phyloP scores from a whole-genome alignment of 2,329 filamentous ascomycete genomes.

The Akanthomyces lecanii region DNA sequence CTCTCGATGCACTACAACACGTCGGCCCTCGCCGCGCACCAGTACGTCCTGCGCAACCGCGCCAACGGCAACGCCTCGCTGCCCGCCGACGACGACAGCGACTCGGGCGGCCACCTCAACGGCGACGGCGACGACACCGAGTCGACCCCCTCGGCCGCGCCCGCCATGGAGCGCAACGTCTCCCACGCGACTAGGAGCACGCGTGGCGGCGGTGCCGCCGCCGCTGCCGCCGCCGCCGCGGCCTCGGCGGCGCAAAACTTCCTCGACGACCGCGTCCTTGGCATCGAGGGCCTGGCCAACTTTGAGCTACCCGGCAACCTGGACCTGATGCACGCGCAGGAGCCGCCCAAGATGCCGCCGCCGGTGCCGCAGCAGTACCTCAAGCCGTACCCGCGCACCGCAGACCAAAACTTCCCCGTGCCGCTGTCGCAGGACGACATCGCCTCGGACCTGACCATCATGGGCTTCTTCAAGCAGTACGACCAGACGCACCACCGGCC shows the following conservation, averaged over 20 bases:
- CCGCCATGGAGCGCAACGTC: constrained; percentile 58
- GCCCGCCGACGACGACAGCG: constrained; percentile 50
- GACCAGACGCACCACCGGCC: constrained; percentile 48
- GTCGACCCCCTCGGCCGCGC: constrained; percentile 41
- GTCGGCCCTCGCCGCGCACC: constrained; percentile 58
- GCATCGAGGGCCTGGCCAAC: constrained; percentile 56
- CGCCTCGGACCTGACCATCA: constrained; percentile 52
- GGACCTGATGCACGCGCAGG: constrained; percentile 50
- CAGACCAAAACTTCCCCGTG: constrained; percentile 53
- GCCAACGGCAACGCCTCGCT: constrained; percentile 47
- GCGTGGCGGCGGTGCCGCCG: constrained; percentile 36
- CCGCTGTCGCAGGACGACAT: constrained; percentile 49
- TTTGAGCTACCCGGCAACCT: constrained; percentile 57
- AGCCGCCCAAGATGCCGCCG: constrained; percentile 55
- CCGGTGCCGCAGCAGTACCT: constrained; percentile 55
- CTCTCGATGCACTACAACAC: constrained; percentile 61
- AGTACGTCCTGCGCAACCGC: constrained; percentile 56
- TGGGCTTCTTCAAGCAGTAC: constrained; percentile 55
- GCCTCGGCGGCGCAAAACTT: constrained; percentile 43
- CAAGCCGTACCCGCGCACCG: constrained; percentile 51
- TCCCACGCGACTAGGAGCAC: constrained; percentile 63
- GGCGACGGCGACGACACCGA: constrained; percentile 47
- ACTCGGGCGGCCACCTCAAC: constrained; percentile 47
- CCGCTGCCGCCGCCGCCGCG: neutral
- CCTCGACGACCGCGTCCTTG: constrained; percentile 53